Percentiles rank a stretch among this genome's conserved stretches.
Evolutionary conservation across 2,329 filamentous ascomycete species (phyloP).

Genomic region (Macrophomina pseudophaseolina): DNA sequence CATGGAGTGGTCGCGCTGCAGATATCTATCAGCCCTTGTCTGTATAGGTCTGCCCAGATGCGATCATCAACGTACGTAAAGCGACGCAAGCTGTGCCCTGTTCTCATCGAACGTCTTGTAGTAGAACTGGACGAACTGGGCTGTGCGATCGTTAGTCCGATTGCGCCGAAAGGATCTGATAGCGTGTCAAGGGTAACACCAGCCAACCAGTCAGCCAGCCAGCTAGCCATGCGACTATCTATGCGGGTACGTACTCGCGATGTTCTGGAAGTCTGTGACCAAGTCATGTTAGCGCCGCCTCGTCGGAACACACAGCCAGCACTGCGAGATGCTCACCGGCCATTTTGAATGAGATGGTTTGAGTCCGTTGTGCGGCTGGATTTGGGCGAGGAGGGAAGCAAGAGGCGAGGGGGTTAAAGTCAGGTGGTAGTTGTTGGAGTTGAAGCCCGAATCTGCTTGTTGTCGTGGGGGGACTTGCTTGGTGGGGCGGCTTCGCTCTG

Average conservation of each 20-base stretch:
- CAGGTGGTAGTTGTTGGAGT: conserved; percentile 20
- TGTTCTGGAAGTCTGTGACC: conserved; percentile 44
- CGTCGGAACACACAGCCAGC: conserved; percentile 4
- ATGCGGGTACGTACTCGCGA: conserved; percentile 48
- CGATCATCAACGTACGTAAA: conserved; percentile 73
- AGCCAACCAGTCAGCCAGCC: neutral
- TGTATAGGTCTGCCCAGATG: neutral
- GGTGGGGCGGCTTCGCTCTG: conserved; percentile 23
- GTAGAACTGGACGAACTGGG: conserved; percentile 86
- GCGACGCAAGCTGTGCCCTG: conserved; percentile 66
- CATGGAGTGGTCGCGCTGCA: conserved; percentile 81
- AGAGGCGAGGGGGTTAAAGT: conserved; percentile 4
- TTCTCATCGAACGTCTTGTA: conserved; percentile 84
- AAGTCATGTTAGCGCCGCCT: conserved; percentile 12
- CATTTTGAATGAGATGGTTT: conserved; percentile 14
- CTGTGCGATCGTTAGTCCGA: conserved; percentile 14
- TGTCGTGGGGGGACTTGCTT: conserved; percentile 26
- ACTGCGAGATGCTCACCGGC: conserved; percentile 18
- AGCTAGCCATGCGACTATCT: neutral
- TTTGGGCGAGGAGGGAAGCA: neutral
- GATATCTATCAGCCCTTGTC: neutral
- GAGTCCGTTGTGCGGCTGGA: neutral
- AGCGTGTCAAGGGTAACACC: neutral
- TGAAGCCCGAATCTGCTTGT: conserved; percentile 25
- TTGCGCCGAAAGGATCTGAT: neutral